phyloP scores from a whole-genome alignment of 2,329 filamentous ascomycete species.

The Sarocladium strictum region DNA sequence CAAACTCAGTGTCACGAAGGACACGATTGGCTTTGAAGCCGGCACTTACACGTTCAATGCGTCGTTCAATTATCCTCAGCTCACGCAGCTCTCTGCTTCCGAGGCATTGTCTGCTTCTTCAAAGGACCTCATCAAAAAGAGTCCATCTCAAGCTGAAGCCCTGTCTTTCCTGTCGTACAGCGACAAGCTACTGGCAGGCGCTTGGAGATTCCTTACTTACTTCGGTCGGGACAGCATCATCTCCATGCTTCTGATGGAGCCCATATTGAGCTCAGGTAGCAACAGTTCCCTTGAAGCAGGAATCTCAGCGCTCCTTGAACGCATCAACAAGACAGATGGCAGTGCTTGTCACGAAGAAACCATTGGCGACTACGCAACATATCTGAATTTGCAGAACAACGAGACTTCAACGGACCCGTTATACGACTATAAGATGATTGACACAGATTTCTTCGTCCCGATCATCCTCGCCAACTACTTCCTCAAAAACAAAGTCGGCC shows the following conservation, averaged over 20 bases:
- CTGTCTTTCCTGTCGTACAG: conserved; percentile 59
- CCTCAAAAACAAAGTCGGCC: conserved; percentile 33
- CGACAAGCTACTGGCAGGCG: conserved; percentile 56
- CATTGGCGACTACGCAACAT: conserved; percentile 60
- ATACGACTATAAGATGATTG: conserved; percentile 57
- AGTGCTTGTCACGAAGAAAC: conserved; percentile 60
- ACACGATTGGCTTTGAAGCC: conserved; percentile 39
- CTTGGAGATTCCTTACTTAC: conserved; percentile 62
- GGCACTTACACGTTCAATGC: conserved; percentile 54
- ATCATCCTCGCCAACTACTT: conserved; percentile 55
- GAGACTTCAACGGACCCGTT: conserved; percentile 44
- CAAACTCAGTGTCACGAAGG: conserved; percentile 29
- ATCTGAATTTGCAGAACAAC: conserved; percentile 47
- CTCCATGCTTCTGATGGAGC: conserved; percentile 49
- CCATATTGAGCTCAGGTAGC: conserved; percentile 49
- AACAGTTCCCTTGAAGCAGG: conserved; percentile 55
- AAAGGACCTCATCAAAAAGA: conserved; percentile 36
- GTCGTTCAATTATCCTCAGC: conserved; percentile 56
- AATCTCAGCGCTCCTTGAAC: conserved; percentile 53
- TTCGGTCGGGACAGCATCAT: conserved; percentile 63
- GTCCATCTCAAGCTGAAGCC: conserved; percentile 41
- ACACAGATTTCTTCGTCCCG: conserved; percentile 56
- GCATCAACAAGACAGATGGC: conserved; percentile 53
- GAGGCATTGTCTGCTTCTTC: conserved; percentile 44
- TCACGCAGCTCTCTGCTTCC: conserved; percentile 43